Percentiles rank a stretch among this genome's conserved stretches.
phyloP scores from a whole-genome alignment of 2,329 filamentous ascomycete species.

The Aspergillaceae sp. region DNA sequence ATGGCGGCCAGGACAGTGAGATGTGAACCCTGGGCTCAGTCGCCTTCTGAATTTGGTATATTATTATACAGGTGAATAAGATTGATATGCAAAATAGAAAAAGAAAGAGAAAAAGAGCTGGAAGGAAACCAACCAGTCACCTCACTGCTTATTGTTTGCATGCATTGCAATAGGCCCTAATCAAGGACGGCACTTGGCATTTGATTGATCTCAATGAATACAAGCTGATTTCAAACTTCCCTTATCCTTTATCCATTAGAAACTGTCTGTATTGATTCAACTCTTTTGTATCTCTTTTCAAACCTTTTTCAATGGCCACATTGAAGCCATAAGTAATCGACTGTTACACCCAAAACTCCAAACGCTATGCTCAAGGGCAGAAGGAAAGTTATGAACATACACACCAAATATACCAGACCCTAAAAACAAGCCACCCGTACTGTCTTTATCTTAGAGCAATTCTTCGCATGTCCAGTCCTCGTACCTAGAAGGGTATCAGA shows the following conservation, averaged over 20 bases:
- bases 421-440: constrained; percentile 4
- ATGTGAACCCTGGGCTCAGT: too few species aligned
- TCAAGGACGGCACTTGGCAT: too few species aligned
- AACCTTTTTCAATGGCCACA: constrained; percentile 5
- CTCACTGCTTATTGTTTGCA: too few species aligned
- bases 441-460: constrained; percentile 48
- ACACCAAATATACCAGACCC: constrained; percentile 14
- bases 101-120: too few species aligned
- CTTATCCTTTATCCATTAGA: neutral
- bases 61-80: too few species aligned
- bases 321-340: constrained; percentile 3
- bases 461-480: constrained; percentile 99
- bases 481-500: constrained; percentile 52
- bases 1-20: too few species aligned
- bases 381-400: constrained; percentile 12
- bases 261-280: constrained; percentile 1
- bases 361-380: constrained; percentile 31
- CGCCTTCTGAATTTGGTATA: too few species aligned
- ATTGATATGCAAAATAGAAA: too few species aligned
- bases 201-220: neutral
- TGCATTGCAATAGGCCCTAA: too few species aligned
- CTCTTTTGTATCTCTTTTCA: constrained; percentile 6
- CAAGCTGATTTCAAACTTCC: neutral
- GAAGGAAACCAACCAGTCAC: too few species aligned
- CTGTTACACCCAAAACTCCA: constrained; percentile 29